Evolutionary conservation across 176 grass and related monocot species (phyloP).

Genomic region (Triticum aestivum): IWGSC_CS_RefSeq_v2.1 NC_057807.1:624260652-624261151

Average conservation of each 20-base stretch:
- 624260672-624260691: slow-evolving; percentile 26
- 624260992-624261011: neutral
- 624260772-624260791: slow-evolving; percentile 49
- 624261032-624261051: neutral
- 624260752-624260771: neutral
- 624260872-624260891: slow-evolving; percentile 61
- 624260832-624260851: neutral
- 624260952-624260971: slow-evolving; percentile 68
- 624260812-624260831: slow-evolving; percentile 9
- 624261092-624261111: slow-evolving; percentile 83
- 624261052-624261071: slow-evolving; percentile 20
- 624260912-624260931: slow-evolving; percentile 64
- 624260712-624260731: neutral
- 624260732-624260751: neutral
- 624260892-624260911: slow-evolving; percentile 76
- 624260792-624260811: slow-evolving; percentile 11
- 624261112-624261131: slow-evolving; percentile 60
- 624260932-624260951: slow-evolving; percentile 28
- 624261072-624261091: neutral
- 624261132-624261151: slow-evolving; percentile 60
- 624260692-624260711: neutral
- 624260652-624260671: slow-evolving; percentile 57
- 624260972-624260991: slow-evolving; percentile 30
- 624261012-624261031: neutral
- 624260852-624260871: neutral